A percentile compares a stretch with the other conserved stretches of the same genome.
phyloP scores from a whole-genome alignment of 306 rosid genomes.

The Myrica gale region DNA sequence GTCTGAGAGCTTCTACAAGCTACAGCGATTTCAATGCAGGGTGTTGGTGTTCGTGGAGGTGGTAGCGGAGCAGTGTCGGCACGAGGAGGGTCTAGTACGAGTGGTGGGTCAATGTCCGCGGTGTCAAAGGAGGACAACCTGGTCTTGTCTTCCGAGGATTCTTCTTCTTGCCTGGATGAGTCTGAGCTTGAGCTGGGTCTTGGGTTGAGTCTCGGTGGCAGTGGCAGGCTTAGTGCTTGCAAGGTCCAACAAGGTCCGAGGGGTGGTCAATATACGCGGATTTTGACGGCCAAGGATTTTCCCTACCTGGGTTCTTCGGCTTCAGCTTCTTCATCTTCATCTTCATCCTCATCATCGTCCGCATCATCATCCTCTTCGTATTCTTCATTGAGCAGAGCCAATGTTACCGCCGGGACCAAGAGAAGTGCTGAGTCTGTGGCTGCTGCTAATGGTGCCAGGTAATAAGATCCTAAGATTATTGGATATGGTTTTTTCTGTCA shows the following conservation, averaged over 20 bases:
- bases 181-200: conserved; percentile 81
- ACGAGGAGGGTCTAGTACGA: not conserved
- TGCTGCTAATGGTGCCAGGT: conserved; percentile 58
- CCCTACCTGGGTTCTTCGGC: conserved; percentile 38
- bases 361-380: conserved; percentile 51
- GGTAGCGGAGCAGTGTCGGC: conserved; percentile 13
- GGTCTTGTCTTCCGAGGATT: conserved; percentile 78
- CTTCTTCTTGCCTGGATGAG: conserved; percentile 74
- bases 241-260: conserved; percentile 34
- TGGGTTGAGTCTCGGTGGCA: conserved; percentile 58
- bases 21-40: conserved; percentile 36
- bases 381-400: conserved; percentile 49
- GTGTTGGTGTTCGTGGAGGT: not conserved
- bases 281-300: conserved; percentile 74
- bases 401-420: conserved; percentile 58
- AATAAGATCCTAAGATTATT: not conserved
- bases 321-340: conserved; percentile 27
- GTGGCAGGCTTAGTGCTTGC: not conserved
- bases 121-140: conserved; percentile 68
- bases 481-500: not conserved
- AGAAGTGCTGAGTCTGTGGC: conserved; percentile 73
- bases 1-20: not conserved
- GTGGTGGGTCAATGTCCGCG: conserved; percentile 51
- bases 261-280: conserved; percentile 45
- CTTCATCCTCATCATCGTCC: conserved; percentile 22